Conservation (phyloP, 257 asterid genomes). For the Galeopsis tetrahit region DNA sequence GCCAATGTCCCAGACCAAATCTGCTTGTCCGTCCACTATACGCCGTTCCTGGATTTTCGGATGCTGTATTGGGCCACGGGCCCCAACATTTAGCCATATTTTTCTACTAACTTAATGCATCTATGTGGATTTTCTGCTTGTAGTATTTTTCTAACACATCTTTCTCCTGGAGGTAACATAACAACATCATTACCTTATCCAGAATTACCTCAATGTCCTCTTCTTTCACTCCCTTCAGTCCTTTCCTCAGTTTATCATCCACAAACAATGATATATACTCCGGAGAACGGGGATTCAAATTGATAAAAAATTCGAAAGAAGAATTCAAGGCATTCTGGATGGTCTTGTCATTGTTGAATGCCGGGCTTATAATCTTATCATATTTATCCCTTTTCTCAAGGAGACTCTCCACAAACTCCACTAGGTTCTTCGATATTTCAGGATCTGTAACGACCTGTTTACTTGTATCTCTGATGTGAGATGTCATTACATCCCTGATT, state of each 20-base stretch:
- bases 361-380: constrained; percentile 55
- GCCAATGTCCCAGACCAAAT: neutral
- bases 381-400: constrained; percentile 55
- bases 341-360: constrained; percentile 64
- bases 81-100: neutral
- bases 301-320: constrained; percentile 62
- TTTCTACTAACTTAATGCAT: too few species aligned
- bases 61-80: neutral
- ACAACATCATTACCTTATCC: constrained; percentile 70
- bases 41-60: neutral
- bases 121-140: constrained; percentile 49
- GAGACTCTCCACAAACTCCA: constrained; percentile 74
- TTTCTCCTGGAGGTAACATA: constrained; percentile 73
- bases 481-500: constrained; percentile 79
- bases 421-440: constrained; percentile 83
- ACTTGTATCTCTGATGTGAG: constrained; percentile 82
- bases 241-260: constrained; percentile 64
- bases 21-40: neutral
- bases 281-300: constrained; percentile 64
- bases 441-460: constrained; percentile 85
- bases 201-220: constrained; percentile 60
- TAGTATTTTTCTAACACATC: constrained; percentile 72
- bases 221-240: constrained; percentile 62
- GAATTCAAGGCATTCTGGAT: constrained; percentile 69
- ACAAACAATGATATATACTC: constrained; percentile 66